Evolutionary conservation across 2,329 filamentous ascomycete species (phyloP).

Genomic region (Purpureocillium lavendulum): DNA sequence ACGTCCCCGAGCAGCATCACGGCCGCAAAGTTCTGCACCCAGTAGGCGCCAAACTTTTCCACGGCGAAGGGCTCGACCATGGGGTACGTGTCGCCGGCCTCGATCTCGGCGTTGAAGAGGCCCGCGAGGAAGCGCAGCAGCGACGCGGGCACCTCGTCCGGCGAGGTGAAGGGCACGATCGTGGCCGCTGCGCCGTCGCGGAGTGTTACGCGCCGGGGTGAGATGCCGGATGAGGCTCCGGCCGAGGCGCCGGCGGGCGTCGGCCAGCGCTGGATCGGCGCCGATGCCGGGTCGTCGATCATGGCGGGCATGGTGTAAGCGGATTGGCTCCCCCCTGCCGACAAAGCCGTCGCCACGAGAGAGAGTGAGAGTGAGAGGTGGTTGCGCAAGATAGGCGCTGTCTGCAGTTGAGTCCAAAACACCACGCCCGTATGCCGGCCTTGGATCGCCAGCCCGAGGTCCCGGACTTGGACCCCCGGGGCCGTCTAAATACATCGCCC

Average conservation of each 20-base stretch:
- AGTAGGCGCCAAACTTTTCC: conserved; percentile 70
- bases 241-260: neutral
- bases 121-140: conserved; percentile 71
- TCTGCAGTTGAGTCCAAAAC: too few relatives aligned
- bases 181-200: conserved; percentile 76
- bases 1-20: conserved; percentile 83
- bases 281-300: neutral
- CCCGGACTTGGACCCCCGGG: too few relatives aligned
- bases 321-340: too few relatives aligned
- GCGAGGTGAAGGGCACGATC: conserved; percentile 70
- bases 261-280: neutral
- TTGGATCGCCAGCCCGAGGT: too few relatives aligned
- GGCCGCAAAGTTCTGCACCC: conserved; percentile 85
- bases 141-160: conserved; percentile 62
- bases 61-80: conserved; percentile 71
- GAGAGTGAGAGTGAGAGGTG: too few relatives aligned
- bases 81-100: conserved; percentile 84
- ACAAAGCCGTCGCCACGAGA: too few relatives aligned
- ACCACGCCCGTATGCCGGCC: too few relatives aligned
- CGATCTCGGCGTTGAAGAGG: conserved; percentile 83
- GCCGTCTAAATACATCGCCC: too few relatives aligned
- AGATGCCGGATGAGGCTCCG: conserved; percentile 51
- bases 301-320: conserved; percentile 1
- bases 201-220: conserved; percentile 69
- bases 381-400: too few relatives aligned